Conservation (phyloP, 2,329 filamentous ascomycete species). For the Xylariomycetidae sp. region DNA sequence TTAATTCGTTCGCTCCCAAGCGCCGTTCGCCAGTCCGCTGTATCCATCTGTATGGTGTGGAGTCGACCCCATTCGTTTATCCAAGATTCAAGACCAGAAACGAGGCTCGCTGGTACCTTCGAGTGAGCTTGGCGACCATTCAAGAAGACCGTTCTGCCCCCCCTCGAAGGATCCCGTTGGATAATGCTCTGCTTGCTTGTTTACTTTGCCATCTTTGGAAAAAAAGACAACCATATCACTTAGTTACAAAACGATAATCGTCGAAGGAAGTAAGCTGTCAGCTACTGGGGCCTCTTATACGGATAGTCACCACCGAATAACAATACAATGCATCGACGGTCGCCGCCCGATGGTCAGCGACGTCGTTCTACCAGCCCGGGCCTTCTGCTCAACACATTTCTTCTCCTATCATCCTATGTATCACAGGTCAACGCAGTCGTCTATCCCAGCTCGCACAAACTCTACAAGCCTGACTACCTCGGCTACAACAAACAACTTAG, state of each 20-base stretch:
- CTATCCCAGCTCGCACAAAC: slow-evolving; percentile 25
- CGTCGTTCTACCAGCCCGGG: slow-evolving; percentile 1
- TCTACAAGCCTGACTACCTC: slow-evolving; percentile 26
- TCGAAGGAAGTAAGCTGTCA: too few species aligned
- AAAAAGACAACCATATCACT: too few species aligned
- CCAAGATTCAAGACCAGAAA: neutral
- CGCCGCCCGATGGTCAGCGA: slow-evolving; percentile 1
- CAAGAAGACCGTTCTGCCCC: slow-evolving; percentile 2
- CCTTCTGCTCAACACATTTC: slow-evolving; percentile 3
- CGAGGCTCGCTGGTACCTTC: neutral
- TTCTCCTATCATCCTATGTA: slow-evolving; percentile 14
- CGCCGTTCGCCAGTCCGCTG: too few species aligned
- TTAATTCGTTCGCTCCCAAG: too few species aligned
- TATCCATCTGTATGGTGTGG: too few species aligned
- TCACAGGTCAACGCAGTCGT: slow-evolving; percentile 16
- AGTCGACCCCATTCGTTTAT: slow-evolving; percentile 1
- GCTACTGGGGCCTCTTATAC: too few species aligned
- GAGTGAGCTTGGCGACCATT: neutral
- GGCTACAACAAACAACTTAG: slow-evolving; percentile 12
- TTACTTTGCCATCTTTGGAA: too few species aligned
- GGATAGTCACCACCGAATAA: too few species aligned
- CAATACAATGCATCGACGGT: slow-evolving; percentile 11
- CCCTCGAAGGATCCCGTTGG: too few species aligned
- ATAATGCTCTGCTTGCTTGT: too few species aligned
- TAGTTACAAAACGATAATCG: too few species aligned